A percentile compares a stretch with the other conserved stretches of the same genome.
Conservation (phyloP, 116 monocot species). For the Papilionanthe hybrid region DNA sequence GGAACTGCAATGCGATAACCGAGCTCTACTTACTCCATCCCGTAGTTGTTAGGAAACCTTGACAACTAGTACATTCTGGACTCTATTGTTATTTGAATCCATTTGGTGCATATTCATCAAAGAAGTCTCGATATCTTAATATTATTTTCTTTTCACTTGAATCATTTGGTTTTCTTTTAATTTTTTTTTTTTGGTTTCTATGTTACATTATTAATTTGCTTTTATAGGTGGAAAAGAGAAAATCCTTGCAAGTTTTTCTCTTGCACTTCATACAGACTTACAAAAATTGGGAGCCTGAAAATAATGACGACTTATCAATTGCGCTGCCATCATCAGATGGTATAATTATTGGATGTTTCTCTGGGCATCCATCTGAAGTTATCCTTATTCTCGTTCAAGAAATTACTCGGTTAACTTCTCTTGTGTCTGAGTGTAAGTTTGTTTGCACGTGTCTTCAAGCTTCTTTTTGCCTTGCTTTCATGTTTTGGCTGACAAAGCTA, state of each 20-base stretch:
- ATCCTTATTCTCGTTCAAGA: constrained; percentile 86
- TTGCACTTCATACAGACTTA: constrained; percentile 77
- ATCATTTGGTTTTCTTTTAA: neutral
- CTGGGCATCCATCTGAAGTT: constrained; percentile 92
- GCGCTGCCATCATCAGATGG: constrained; percentile 36
- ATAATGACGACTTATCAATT: constrained; percentile 24
- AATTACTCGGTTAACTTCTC: constrained; percentile 68
- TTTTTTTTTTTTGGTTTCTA: neutral
- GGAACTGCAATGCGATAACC: no score
- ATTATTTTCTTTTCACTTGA: neutral
- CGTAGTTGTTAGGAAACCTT: neutral
- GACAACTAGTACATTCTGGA: neutral
- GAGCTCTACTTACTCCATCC: no score
- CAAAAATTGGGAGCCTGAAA: constrained; percentile 74
- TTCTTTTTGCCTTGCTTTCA: neutral
- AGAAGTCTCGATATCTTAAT: constrained; percentile 1
- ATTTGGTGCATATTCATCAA: neutral
- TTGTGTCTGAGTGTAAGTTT: constrained; percentile 78
- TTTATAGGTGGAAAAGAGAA: constrained; percentile 73
- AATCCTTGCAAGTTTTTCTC: constrained; percentile 72
- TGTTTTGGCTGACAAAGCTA: neutral
- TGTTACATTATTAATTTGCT: neutral
- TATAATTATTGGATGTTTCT: constrained; percentile 60
- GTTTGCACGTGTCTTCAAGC: neutral
- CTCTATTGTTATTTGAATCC: neutral